Evolutionary conservation across 805 yeast genomes (phyloP).

Genomic region (Zygosaccharomyces bailii): DNA sequence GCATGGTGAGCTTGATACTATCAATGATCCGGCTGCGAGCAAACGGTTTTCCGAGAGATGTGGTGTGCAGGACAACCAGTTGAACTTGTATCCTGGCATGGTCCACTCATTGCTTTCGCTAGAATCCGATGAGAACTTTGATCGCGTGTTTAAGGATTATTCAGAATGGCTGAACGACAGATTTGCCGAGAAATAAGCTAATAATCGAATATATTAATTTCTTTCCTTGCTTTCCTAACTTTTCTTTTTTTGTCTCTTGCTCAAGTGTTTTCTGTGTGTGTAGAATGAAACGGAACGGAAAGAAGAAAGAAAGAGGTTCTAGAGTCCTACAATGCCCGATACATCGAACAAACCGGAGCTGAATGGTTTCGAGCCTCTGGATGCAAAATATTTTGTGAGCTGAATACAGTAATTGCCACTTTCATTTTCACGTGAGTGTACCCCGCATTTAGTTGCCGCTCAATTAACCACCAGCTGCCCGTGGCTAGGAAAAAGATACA

Average conservation of each 20-base stretch:
- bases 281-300: not conserved
- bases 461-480: too few species aligned
- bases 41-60: conserved; percentile 40
- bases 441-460: not conserved
- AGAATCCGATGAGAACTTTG: conserved; percentile 45
- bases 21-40: conserved; percentile 53
- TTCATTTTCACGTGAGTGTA: not conserved
- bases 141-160: conserved; percentile 37
- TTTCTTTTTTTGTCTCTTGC: not conserved
- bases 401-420: too few species aligned
- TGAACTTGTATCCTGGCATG: conserved; percentile 27
- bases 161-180: conserved; percentile 38
- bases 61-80: conserved; percentile 25
- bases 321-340: too few species aligned
- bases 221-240: too few species aligned
- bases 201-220: too few species aligned
- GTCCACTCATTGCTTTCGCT: conserved; percentile 44
- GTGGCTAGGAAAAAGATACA: too few species aligned
- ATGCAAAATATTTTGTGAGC: too few species aligned
- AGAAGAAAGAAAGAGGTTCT: not conserved
- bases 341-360: too few species aligned
- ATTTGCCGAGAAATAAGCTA: not conserved
- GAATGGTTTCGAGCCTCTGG: too few species aligned
- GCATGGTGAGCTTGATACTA: conserved; percentile 62
- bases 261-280: not conserved